Evolutionary conservation across 163 green algal species (phyloP), one percentile per base, ranked within the genome.

Genomic region (Botryococcus braunii): DNA sequence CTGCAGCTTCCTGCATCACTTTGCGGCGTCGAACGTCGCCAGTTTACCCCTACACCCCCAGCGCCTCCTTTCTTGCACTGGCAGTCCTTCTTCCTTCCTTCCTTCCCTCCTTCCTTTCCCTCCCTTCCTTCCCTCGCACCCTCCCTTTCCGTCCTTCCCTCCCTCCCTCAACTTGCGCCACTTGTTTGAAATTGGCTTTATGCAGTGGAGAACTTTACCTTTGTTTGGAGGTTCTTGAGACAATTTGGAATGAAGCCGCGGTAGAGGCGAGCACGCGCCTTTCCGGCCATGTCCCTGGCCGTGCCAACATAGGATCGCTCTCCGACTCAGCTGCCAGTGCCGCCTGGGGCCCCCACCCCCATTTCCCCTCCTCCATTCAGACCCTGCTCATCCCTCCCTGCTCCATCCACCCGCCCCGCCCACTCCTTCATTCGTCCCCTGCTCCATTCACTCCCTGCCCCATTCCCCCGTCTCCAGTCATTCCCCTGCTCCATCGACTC

Each of bases 221-320:
- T 91, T 92, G 82, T 95, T 95, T 32, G 88, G 88, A 95, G 72
- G 74, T 95, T 95, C 65, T 95, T 95, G 31, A 94, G 65, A 1
- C 80, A 77, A 73, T 91, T 94, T 57, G 88, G 85, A 29, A 94
- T 5, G 48, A 95, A 95, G 32, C 88, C 88, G 21, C 83, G 68
- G 82, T 95, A 95, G 55, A 95, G 68, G 29, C 83, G 85, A 0
- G 41, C 56, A 5, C 85, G 9, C 6, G 88, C 88, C n/a, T 92
- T 83, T 11, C 76, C 69, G 21, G 57, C 25, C 32, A 89, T 13
- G n/a, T n/a, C n/a, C n/a, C n/a, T n/a, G n/a, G n/a, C n/a, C n/a
- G n/a, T n/a, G n/a, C n/a, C n/a, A n/a, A n/a, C n/a, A n/a, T n/a
- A n/a, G n/a, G n/a, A n/a, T n/a, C n/a, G n/a, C n/a, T n/a, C n/a